Conservation (phyloP, 768 basidiomycete genomes). For the Crassisporium funariophilum region DNA sequence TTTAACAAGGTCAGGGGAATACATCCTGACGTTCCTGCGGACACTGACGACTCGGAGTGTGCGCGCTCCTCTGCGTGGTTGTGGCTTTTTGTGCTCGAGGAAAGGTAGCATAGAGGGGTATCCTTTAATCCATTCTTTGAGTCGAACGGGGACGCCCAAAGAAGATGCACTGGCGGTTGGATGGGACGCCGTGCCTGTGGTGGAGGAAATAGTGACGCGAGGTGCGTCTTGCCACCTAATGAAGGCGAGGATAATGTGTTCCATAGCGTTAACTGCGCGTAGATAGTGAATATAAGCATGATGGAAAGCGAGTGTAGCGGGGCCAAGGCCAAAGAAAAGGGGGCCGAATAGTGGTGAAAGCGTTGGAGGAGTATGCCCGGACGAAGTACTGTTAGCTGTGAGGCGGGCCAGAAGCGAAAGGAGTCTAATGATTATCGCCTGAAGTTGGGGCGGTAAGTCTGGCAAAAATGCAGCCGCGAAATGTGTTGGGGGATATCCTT, state of each 20-base stretch:
- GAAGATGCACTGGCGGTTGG: constrained; percentile 54
- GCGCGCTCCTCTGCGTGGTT: constrained; percentile 74
- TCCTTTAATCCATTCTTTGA: constrained; percentile 89
- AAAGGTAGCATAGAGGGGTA: constrained; percentile 81
- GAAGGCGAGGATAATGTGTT: constrained; percentile 90
- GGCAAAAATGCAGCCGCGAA: constrained; percentile 67
- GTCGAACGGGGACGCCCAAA: constrained; percentile 77
- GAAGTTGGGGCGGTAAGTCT: constrained; percentile 52
- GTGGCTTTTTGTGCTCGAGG: constrained; percentile 55
- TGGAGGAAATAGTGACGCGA: constrained; percentile 29
- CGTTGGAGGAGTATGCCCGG: constrained; percentile 89
- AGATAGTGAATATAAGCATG: constrained; percentile 66
- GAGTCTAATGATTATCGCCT: constrained; percentile 64
- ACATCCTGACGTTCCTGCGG: constrained; percentile 82
- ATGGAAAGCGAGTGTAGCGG: constrained; percentile 49
- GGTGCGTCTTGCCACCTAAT: constrained; percentile 80
- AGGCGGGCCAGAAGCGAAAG: constrained; percentile 82
- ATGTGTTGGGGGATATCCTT: constrained; percentile 69
- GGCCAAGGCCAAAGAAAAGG: constrained; percentile 80
- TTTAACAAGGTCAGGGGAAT: constrained; percentile 83
- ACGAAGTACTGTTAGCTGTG: constrained; percentile 79
- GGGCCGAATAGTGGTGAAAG: constrained; percentile 90
- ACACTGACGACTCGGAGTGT: constrained; percentile 79
- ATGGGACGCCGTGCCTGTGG: constrained; percentile 31
- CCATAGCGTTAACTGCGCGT: constrained; percentile 82